Conservation (phyloP, 2,329 filamentous ascomycete species). For the Alternaria dauci region DNA sequence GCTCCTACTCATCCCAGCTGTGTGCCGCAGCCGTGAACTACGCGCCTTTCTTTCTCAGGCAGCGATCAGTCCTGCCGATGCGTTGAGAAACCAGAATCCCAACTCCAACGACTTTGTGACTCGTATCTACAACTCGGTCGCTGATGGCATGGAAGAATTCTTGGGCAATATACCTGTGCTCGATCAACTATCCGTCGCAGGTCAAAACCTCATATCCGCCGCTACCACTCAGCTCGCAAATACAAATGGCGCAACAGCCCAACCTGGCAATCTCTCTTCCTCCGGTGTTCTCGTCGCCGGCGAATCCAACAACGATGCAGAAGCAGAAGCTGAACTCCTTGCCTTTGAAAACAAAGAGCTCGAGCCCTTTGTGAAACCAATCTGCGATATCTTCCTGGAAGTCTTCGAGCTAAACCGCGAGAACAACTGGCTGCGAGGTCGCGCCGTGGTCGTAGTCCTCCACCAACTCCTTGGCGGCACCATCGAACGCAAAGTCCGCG, state of each 20-base stretch:
- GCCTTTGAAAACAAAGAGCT: constrained; percentile 84
- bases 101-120: constrained; percentile 81
- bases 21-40: constrained; percentile 91
- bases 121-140: constrained; percentile 93
- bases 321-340: constrained; percentile 92
- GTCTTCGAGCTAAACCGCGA: constrained; percentile 93
- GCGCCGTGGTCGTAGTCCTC: constrained; percentile 93
- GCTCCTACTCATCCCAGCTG: constrained; percentile 85
- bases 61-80: constrained; percentile 74
- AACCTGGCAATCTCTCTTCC: constrained; percentile 21
- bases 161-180: constrained; percentile 94
- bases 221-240: constrained; percentile 63
- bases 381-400: constrained; percentile 96
- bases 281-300: constrained; percentile 50
- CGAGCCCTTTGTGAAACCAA: constrained; percentile 97
- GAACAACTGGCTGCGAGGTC: constrained; percentile 95
- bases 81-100: constrained; percentile 68
- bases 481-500: constrained; percentile 92
- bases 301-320: constrained; percentile 64
- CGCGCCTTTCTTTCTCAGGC: constrained; percentile 90
- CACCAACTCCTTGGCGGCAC: constrained; percentile 96
- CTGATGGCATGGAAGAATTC: constrained; percentile 98
- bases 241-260: constrained; percentile 33
- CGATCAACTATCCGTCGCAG: constrained; percentile 90
- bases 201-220: constrained; percentile 87